Evolutionary conservation across 805 yeast species (phyloP).

Genomic region (Helenozyma rhizophorensis): DNA sequence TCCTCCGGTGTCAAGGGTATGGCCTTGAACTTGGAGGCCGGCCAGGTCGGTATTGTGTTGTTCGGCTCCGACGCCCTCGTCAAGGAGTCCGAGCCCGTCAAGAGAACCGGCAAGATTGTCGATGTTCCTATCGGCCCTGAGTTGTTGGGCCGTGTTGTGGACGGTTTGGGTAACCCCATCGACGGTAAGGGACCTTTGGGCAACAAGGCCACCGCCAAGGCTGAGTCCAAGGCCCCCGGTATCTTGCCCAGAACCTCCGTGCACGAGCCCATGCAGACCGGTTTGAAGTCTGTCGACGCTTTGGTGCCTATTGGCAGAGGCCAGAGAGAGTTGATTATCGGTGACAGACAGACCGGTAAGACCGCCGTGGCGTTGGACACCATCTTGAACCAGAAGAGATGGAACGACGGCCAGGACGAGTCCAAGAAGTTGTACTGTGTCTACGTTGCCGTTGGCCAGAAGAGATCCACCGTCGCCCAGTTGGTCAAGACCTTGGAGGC

Average conservation of each 20-base stretch:
- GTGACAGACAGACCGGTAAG: constrained; percentile 99
- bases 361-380: constrained; percentile 99
- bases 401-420: constrained; percentile 95
- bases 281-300: constrained; percentile 98
- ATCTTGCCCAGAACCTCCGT: constrained; percentile 98
- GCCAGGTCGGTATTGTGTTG: constrained; percentile 99
- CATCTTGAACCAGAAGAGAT: constrained; percentile 97
- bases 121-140: constrained; percentile 99
- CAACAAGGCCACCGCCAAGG: constrained; percentile 81
- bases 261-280: constrained; percentile 99
- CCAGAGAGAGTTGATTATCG: constrained; percentile 99
- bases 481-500: constrained; percentile 98
- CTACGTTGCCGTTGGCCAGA: constrained; percentile 99
- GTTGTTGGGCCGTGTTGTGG: constrained; percentile 98
- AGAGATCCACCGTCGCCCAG: constrained; percentile 99
- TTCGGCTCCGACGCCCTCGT: constrained; percentile 99
- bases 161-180: constrained; percentile 98
- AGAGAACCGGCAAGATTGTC: constrained; percentile 99
- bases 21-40: constrained; percentile 99
- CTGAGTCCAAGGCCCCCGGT: constrained; percentile 99
- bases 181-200: constrained; percentile 99
- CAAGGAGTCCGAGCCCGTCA: constrained; percentile 99
- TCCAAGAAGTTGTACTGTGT: constrained; percentile 98
- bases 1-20: constrained; percentile 99
- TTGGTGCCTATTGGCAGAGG: constrained; percentile 99